These are phyloP conservation scores for Clonostachys chloroleuca DNA, from an alignment of 2,329 filamentous ascomycete species.

Conservation along the genomic window DNA sequence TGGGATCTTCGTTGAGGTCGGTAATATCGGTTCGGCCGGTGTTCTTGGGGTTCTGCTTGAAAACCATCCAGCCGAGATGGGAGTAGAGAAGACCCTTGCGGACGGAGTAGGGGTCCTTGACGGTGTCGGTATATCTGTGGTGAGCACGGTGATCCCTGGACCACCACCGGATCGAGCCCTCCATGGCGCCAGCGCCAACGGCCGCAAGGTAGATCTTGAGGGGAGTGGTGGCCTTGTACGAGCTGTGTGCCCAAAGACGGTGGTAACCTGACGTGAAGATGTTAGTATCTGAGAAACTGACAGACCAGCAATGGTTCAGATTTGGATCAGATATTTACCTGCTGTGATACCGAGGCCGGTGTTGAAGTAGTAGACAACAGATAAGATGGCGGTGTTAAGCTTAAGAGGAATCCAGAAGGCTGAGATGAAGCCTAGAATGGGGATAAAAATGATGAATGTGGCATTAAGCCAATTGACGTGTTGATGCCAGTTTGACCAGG, in stretches of 20 bases:
- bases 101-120: conserved; percentile 88
- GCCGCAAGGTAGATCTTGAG: conserved; percentile 80
- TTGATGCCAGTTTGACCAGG: conserved; percentile 80
- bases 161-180: conserved; percentile 89
- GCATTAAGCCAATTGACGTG: conserved; percentile 95
- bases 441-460: conserved; percentile 73
- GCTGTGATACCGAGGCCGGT: conserved; percentile 78
- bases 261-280: conserved; percentile 32
- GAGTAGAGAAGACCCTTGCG: conserved; percentile 84
- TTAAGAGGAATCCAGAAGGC: conserved; percentile 76
- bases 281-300: conserved; percentile 1
- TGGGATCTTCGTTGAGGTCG: conserved; percentile 79
- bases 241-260: conserved; percentile 81
- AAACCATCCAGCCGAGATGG: conserved; percentile 80
- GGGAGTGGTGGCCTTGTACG: conserved; percentile 72
- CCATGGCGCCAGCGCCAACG: conserved; percentile 76
- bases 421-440: conserved; percentile 66
- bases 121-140: conserved; percentile 88
- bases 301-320: conserved; percentile 1
- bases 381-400: conserved; percentile 67
- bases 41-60: conserved; percentile 89
- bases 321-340: conserved; percentile 39
- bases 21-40: conserved; percentile 85
- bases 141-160: conserved; percentile 81
- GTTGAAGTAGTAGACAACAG: conserved; percentile 78